A percentile compares a stretch with the other conserved stretches of the same genome.
These are phyloP conservation scores for Phaeoacremonium minimum DNA, from an alignment of 2,329 filamentous ascomycete species.

Conservation along the genomic window DNA sequence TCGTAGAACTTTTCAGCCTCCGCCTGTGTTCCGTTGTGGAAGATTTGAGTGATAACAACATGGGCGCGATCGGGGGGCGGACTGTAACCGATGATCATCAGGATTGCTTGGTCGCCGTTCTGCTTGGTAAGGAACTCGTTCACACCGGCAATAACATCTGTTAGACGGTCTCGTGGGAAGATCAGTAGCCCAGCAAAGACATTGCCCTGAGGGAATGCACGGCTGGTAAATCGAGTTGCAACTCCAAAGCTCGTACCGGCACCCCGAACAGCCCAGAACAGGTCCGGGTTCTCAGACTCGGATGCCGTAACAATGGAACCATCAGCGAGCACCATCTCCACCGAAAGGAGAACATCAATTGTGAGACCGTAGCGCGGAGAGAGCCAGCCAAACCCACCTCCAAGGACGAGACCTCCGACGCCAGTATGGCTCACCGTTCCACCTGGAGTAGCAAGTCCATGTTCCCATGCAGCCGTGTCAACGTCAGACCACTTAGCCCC, in stretches of 20 bases:
- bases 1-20: slow-evolving; percentile 29
- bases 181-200: slow-evolving; percentile 23
- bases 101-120: slow-evolving; percentile 10
- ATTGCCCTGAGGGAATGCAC: slow-evolving; percentile 21
- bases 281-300: slow-evolving; percentile 32
- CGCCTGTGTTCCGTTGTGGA: slow-evolving; percentile 29
- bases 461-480: slow-evolving; percentile 41
- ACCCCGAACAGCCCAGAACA: slow-evolving; percentile 36
- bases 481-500: slow-evolving; percentile 51
- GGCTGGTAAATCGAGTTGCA: slow-evolving; percentile 31
- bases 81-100: slow-evolving; percentile 10
- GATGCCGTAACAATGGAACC: slow-evolving; percentile 32
- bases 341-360: slow-evolving; percentile 33
- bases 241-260: slow-evolving; percentile 38
- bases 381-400: slow-evolving; percentile 56
- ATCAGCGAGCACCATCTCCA: slow-evolving; percentile 32
- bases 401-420: slow-evolving; percentile 53
- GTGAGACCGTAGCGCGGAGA: slow-evolving; percentile 47
- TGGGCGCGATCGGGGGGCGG: slow-evolving; percentile 22
- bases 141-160: slow-evolving; percentile 20
- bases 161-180: slow-evolving; percentile 18
- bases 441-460: slow-evolving; percentile 54
- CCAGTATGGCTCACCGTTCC: slow-evolving; percentile 61
- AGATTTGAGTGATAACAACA: slow-evolving; percentile 18
- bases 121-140: slow-evolving; percentile 20